Base-by-base conservation (phyloP, 352 stramenopile species). In the Pythium dissimile region DNA sequence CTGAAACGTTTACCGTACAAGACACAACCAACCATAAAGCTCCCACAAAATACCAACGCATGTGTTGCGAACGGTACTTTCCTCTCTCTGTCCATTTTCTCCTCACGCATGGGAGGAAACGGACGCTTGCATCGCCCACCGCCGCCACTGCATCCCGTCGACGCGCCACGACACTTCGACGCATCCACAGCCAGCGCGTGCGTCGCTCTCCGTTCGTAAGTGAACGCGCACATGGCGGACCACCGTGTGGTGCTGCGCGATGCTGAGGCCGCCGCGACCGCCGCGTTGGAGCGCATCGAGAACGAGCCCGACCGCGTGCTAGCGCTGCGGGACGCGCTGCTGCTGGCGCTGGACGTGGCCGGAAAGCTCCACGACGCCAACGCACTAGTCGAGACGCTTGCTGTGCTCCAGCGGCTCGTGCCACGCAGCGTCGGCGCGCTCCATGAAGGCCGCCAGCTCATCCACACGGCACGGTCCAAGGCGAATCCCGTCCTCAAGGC, bases 401-500 rank as follows among this genome's bases (percentile, higher is more conserved):
- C 6, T 3, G 41, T 58, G 13, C 46, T 66, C 10, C 31, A 47
- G 5, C 56, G 51, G 16, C 30, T 71, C 18, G 20, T 71, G 16
- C 32, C 42, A 13, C 38, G 32, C 23, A 71, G 48, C 38, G 45
- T 61, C 12, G 32, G 30, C 2, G 20, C 52, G 23, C 48, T 71
- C 28, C 57, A 71, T 15, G 52, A 62, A 5, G 55, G 37, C 15
- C 24, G 51, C 3, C 55, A 55, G 35, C 52, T 64, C 20, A 46
- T 57, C 20, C 50, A 62, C 16, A 47, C 53, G 21, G 41, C 46
- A 0, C 46, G 20, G 23, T 56, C 49, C 28, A 59, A 57, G 18
- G 57, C 53, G 26, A 71, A 63, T 28, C 56, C 64, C 2, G 60
- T 91, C 18, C 64, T 89, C 15, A 80, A 76, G 49, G 67, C 77